Conservation (phyloP, 2,329 filamentous ascomycete genomes). For the Didymella lethalis region DNA sequence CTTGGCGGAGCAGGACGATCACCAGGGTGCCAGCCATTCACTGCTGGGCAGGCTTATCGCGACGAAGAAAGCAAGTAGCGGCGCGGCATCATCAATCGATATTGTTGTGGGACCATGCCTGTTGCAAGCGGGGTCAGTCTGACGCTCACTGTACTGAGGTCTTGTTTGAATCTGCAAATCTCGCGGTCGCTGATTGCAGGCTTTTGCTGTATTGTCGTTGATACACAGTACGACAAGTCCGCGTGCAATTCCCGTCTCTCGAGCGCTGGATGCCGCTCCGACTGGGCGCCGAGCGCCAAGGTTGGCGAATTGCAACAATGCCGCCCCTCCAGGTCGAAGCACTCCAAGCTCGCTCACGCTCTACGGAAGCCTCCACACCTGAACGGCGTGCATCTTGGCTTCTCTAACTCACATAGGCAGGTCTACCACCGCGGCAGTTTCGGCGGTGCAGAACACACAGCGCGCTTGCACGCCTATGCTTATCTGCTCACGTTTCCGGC, state of each 20-base stretch:
- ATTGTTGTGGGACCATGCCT: not conserved
- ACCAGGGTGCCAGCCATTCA: conserved; percentile 20
- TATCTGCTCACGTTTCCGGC: conserved; percentile 29
- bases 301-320: conserved; percentile 7
- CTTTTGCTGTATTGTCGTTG: not conserved
- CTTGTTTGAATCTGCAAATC: not conserved
- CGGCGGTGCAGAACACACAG: conserved; percentile 19
- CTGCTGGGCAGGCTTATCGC: conserved; percentile 24
- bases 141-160: not conserved
- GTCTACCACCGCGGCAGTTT: conserved; percentile 23
- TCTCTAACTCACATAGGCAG: conserved; percentile 23
- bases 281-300: conserved; percentile 18
- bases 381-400: conserved; percentile 10
- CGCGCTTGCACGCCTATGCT: conserved; percentile 24
- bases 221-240: not conserved
- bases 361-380: conserved; percentile 17
- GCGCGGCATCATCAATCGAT: conserved; percentile 10
- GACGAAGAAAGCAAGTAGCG: conserved; percentile 13
- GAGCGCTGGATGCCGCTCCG: conserved; percentile 14
- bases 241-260: conserved; percentile 8
- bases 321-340: conserved; percentile 18
- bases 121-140: not conserved
- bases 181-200: not conserved
- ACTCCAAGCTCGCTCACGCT: conserved; percentile 19
- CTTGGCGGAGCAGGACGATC: conserved; percentile 38